Conservation (phyloP, 202 grass and related monocot genomes). For the Panicum hallii region DNA sequence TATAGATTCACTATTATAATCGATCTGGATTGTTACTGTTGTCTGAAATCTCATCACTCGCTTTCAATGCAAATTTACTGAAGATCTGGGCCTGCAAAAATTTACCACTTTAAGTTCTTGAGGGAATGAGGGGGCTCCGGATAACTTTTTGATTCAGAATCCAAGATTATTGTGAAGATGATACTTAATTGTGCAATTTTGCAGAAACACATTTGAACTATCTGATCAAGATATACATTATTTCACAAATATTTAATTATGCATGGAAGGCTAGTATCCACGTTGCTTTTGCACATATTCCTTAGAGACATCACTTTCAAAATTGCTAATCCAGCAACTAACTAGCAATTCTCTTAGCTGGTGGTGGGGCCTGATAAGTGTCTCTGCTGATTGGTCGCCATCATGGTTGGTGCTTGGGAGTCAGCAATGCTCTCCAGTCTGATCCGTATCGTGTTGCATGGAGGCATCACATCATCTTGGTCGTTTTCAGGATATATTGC, state of each 20-base stretch:
- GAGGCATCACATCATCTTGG: conserved; percentile 38
- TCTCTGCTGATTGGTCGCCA: conserved; percentile 29
- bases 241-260: conserved; percentile 12
- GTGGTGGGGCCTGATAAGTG: conserved; percentile 40
- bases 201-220: not conserved
- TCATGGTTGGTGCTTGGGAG: conserved; percentile 52
- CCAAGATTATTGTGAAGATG: not conserved
- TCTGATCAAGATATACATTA: conserved; percentile 16
- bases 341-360: conserved; percentile 40
- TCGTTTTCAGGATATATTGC: conserved; percentile 16
- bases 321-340: conserved; percentile 40
- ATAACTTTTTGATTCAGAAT: conserved; percentile 30
- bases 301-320: conserved; percentile 43
- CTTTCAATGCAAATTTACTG: conserved; percentile 38
- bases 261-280: not conserved
- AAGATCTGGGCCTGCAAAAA: conserved; percentile 3
- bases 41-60: conserved; percentile 15
- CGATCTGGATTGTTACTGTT: not conserved
- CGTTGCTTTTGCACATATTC: conserved; percentile 25
- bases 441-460: conserved; percentile 43
- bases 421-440: conserved; percentile 44
- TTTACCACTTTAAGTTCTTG: not conserved
- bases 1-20: conserved; percentile 20
- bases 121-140: not conserved
- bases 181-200: not conserved